Percentiles rank a stretch among this genome's conserved stretches.
These are phyloP conservation scores for Globisporangium nagaii DNA, from an alignment of 352 stramenopile genomes.

Conservation along the genomic window DNA sequence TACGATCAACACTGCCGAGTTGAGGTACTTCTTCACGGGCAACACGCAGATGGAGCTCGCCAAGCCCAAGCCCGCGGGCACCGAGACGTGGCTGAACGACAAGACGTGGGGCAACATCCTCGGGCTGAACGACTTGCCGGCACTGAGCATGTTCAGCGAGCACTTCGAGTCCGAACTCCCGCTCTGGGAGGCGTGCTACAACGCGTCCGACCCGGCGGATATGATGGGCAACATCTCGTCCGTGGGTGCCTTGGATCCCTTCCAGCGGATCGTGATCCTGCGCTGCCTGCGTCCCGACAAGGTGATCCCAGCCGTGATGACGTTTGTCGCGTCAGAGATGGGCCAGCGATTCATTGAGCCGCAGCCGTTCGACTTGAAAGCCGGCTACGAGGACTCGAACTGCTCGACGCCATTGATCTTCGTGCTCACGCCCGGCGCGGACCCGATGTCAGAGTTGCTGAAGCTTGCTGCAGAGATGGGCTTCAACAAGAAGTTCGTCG, in stretches of 20 bases:
- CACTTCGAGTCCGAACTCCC: slow-evolving; percentile 44
- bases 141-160: slow-evolving; percentile 46
- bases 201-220: slow-evolving; percentile 78
- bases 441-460: slow-evolving; percentile 93
- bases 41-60: slow-evolving; percentile 89
- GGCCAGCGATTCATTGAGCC: slow-evolving; percentile 92
- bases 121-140: slow-evolving; percentile 55
- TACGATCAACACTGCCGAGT: slow-evolving; percentile 67
- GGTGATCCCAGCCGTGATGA: slow-evolving; percentile 87
- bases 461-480: slow-evolving; percentile 89
- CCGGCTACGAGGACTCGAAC: slow-evolving; percentile 90
- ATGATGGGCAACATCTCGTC: slow-evolving; percentile 48
- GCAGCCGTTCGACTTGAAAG: slow-evolving; percentile 90
- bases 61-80: slow-evolving; percentile 59
- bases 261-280: slow-evolving; percentile 89
- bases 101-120: slow-evolving; percentile 89
- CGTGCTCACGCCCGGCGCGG: slow-evolving; percentile 91
- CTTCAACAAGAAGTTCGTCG: slow-evolving; percentile 91
- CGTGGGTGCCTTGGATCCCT: slow-evolving; percentile 60
- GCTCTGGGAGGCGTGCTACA: slow-evolving; percentile 77
- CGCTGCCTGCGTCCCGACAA: slow-evolving; percentile 91
- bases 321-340: slow-evolving; percentile 88
- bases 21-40: slow-evolving; percentile 91
- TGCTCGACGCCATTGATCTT: slow-evolving; percentile 95
- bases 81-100: slow-evolving; percentile 75